phyloP scores from a whole-genome alignment of 1,284 basidiomycete genomes.

The Schizopora paradoxa region DNA sequence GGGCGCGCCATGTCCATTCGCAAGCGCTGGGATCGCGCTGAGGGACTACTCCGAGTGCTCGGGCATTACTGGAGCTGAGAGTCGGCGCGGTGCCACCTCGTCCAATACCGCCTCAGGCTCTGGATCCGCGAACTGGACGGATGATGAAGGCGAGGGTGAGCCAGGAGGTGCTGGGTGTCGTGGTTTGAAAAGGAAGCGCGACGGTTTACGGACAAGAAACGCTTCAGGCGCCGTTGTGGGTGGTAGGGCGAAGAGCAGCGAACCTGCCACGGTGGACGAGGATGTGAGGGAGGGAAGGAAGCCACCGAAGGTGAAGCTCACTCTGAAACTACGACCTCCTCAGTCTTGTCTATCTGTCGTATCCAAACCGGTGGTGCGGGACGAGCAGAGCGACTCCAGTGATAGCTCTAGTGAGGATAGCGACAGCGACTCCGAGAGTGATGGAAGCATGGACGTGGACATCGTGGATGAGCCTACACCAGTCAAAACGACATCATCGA shows the following conservation, averaged over 20 bases:
- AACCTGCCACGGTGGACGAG: constrained; percentile 33
- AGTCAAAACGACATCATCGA: too few species aligned
- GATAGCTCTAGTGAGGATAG: constrained; percentile 31
- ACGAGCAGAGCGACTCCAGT: neutral
- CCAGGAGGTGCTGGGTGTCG: constrained; percentile 36
- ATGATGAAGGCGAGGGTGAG: constrained; percentile 36
- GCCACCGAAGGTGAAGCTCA: constrained; percentile 63
- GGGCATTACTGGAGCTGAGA: constrained; percentile 10
- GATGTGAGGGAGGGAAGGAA: constrained; percentile 37
- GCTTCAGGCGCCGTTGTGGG: constrained; percentile 28
- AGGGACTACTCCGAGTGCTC: constrained; percentile 53
- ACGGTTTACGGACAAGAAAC: constrained; percentile 8
- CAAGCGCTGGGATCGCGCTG: constrained; percentile 61
- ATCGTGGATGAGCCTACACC: too few species aligned
- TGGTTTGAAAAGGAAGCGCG: constrained; percentile 67
- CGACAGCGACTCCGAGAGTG: constrained; percentile 32
- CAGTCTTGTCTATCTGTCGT: constrained; percentile 29
- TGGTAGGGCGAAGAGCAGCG: constrained; percentile 45
- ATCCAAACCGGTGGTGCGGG: constrained; percentile 16
- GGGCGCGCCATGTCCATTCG: constrained; percentile 68
- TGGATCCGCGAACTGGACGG: constrained; percentile 34
- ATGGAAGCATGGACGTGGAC: too few species aligned
- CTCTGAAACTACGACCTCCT: constrained; percentile 52
- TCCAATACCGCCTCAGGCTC: constrained; percentile 24
- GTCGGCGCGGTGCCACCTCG: constrained; percentile 32